Conservation (phyloP, 306 rosid genomes). For the Aeschynomene evenia region DNA sequence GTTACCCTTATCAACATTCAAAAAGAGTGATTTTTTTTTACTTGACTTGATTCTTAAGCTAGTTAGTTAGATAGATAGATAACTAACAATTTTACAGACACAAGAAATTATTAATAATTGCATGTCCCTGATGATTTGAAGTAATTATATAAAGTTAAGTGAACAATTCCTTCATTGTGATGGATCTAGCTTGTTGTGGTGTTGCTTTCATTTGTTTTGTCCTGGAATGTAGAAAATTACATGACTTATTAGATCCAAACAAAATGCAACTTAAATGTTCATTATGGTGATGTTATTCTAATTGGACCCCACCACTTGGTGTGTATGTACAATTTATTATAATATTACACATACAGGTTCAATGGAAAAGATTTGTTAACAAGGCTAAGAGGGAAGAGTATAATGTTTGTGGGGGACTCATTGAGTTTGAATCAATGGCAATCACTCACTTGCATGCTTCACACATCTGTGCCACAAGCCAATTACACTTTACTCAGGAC, state of each 20-base stretch:
- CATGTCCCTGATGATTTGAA: neutral
- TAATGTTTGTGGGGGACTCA: constrained; percentile 65
- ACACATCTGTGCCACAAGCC: constrained; percentile 37
- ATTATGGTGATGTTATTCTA: neutral
- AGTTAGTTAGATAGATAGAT: neutral
- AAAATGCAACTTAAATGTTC: neutral
- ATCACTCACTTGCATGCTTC: constrained; percentile 62
- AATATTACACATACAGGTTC: no score
- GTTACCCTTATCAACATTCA: neutral
- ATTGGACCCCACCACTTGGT: constrained; percentile 20
- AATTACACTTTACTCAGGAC: constrained; percentile 26
- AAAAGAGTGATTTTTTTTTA: neutral
- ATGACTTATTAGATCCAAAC: neutral
- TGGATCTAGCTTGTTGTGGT: neutral
- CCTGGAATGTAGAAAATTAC: neutral
- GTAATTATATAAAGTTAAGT: neutral
- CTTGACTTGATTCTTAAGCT: neutral
- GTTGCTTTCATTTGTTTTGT: constrained; percentile 24
- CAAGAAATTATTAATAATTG: neutral
- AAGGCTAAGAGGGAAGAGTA: constrained; percentile 44
- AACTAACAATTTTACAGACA: neutral
- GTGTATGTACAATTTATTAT: no score
- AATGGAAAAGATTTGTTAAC: constrained; percentile 47
- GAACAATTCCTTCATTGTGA: neutral
- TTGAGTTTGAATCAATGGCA: constrained; percentile 73